Conservation (phyloP, 2,329 filamentous ascomycete genomes). For the Arthrobotrys pseudoclavata region DNA sequence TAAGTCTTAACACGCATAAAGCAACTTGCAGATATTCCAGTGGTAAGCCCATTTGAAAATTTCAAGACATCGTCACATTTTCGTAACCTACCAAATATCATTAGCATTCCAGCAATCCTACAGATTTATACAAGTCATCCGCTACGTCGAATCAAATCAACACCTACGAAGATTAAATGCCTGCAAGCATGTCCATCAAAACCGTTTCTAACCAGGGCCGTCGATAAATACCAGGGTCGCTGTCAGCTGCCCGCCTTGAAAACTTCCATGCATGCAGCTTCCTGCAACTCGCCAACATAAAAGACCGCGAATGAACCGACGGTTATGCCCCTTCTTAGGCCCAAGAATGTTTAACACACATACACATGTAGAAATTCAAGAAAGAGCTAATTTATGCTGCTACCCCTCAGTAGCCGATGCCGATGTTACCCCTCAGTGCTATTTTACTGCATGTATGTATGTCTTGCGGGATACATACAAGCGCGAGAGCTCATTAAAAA, state of each 20-base stretch:
- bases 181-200: conserved; percentile 6
- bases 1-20: neutral
- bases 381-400: neutral
- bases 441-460: conserved; percentile 5
- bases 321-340: neutral
- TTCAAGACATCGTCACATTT: neutral
- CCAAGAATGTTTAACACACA: conserved; percentile 2
- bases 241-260: conserved; percentile 29
- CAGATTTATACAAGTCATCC: conserved; percentile 13
- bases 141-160: conserved; percentile 13
- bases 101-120: neutral
- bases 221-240: conserved; percentile 19
- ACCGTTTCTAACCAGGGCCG: conserved; percentile 24
- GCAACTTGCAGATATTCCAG: neutral
- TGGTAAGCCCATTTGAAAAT: neutral
- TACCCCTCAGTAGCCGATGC: conserved; percentile 21
- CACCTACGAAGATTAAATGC: neutral
- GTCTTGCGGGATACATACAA: conserved; percentile 11
- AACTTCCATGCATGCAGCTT: conserved; percentile 28
- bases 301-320: conserved; percentile 20
- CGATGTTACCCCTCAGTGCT: conserved; percentile 29
- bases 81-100: neutral
- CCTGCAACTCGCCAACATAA: conserved; percentile 28
- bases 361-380: conserved; percentile 21
- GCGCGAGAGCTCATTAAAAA: neutral